Base-by-base conservation (phyloP, 2,329 filamentous ascomycete genomes). In the Diplodia mutila region DNA sequence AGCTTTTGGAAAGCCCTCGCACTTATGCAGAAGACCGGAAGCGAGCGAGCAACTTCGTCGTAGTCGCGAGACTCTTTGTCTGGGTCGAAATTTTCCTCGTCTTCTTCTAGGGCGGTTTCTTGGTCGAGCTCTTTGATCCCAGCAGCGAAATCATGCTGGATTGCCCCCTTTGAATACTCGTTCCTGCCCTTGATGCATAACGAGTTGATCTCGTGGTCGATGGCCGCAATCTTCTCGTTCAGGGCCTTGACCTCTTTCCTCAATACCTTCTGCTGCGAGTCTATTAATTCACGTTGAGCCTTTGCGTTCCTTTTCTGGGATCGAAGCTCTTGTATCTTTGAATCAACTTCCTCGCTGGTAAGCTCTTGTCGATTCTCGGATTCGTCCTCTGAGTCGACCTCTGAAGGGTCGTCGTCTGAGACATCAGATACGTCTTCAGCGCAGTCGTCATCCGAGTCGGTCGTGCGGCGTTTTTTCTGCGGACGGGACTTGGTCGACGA, bases 21-120 rank as follows among this genome's bases (percentile, higher is more conserved):
- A 67, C 86, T 88, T 18, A 90, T 85, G 69, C 88, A 90, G 72
- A 90, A 91, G 1, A 91, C 87, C 0, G 87, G 85, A 0, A 91
- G 78, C 0, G 79, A 80, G 9, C 75, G 75, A 0, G 85, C 87
- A 8, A 90, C 81, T 52, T 86, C 76, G 0, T 86, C 82, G 64
- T 90, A 90, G 71, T 90, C 83, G 11, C 86, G 82, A 2, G 80
- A 53, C 7, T 88, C 84, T n/a, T 82, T 72, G 1, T 85, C 82
- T 0, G 85, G 85, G 69, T 89, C 78, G 70, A 88, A 88, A 9
- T 80, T 80, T 0, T 80, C 81, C 23, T 85, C 85, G 53, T 89
- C 82, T 70, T 86, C 80, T 69, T 87, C 84, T 3, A 80, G 78
- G 0, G 81, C 81, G 42, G 81, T 77, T 68, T 89, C 86, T 70